Evolutionary conservation across 1,284 basidiomycete genomes (phyloP).

Genomic region (Abortiporus biennis): DNA sequence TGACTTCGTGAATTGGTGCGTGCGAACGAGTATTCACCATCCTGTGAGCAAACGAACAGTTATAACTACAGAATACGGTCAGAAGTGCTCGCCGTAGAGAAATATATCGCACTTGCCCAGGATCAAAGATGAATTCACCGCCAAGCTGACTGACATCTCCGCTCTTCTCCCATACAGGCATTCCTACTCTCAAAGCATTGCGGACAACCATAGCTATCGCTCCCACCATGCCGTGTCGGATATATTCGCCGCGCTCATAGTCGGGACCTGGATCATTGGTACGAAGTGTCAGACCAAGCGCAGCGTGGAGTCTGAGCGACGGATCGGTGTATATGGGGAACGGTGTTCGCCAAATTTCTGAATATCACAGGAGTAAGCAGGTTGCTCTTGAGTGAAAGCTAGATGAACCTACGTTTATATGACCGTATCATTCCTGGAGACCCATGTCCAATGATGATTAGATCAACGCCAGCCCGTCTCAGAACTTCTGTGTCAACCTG

Average conservation of each 20-base stretch:
- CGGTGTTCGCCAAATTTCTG: constrained; percentile 54
- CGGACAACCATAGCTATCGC: constrained; percentile 67
- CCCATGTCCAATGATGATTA: constrained; percentile 79
- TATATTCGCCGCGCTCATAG: constrained; percentile 52
- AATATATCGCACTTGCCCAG: constrained; percentile 52
- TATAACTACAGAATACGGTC: constrained; percentile 31
- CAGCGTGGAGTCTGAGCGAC: constrained; percentile 57
- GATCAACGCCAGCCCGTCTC: constrained; percentile 44
- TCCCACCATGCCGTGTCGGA: constrained; percentile 54
- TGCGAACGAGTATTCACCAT: constrained; percentile 71
- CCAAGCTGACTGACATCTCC: constrained; percentile 78
- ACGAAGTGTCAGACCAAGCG: constrained; percentile 70
- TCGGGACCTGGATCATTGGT: constrained; percentile 41
- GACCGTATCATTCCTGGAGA: constrained; percentile 66
- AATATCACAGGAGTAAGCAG: constrained; percentile 7
- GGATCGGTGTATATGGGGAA: constrained; percentile 80
- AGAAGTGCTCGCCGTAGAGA: constrained; percentile 10
- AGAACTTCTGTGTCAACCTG: constrained; percentile 48
- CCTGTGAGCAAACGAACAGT: constrained; percentile 61
- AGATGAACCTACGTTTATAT: constrained; percentile 46
- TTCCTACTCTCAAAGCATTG: constrained; percentile 59
- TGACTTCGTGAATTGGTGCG: constrained; percentile 58
- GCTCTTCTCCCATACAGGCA: constrained; percentile 77
- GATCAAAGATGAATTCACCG: constrained; percentile 85
- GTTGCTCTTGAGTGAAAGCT: background rate